Evolutionary conservation across 140 eudicot genomes (phyloP), one percentile per base, ranked within the genome.

Genomic region (Oenanthe javanica): DNA sequence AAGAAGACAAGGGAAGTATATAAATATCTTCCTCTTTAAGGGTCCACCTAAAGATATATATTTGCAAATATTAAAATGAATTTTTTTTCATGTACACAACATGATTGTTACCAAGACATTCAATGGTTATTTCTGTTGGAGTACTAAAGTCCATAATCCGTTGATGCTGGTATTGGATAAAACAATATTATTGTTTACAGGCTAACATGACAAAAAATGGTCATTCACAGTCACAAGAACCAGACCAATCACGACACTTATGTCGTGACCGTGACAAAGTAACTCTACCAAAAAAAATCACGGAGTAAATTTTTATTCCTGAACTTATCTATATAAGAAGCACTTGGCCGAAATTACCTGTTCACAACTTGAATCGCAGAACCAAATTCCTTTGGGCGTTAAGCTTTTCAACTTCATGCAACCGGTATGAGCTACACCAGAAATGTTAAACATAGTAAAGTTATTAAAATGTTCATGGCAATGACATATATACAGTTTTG

Each of bases 281-380:
- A 61, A 61, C 15, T 61, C 12, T 61, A 9, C 70, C 70, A 23
- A n/a, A 61, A n/a, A 36, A n/a, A 59, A 23, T 14, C 46, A 67
- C 21, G 4, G 4, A 67, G 10, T 36, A 18, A 21, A 25, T 6
- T 14, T 66, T 66, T 66, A 4, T 27, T 66, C 18, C 40, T 64
- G 40, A 64, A 66, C 42, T 66, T 66, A 11, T 11, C 46, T 5
- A 31, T 11, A 42, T 2, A 72, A 19, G 23, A 45, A 45, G 23
- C 12, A 72, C 12, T 19, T 43, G 77, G 27, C 43, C 49, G 4
- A 45, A 72, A 16, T 31, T 72, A 72, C 77, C 77, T 89, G 84
- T 90, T 90, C 88, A 27, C 98, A 94, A 78, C 88, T 75, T 47
- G 36, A 64, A 76, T 84, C 55, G 84, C 98, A 94, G 63, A 94